Base-by-base conservation (phyloP, 345 rosid genomes). In the Lenwebbia sp. region DNA sequence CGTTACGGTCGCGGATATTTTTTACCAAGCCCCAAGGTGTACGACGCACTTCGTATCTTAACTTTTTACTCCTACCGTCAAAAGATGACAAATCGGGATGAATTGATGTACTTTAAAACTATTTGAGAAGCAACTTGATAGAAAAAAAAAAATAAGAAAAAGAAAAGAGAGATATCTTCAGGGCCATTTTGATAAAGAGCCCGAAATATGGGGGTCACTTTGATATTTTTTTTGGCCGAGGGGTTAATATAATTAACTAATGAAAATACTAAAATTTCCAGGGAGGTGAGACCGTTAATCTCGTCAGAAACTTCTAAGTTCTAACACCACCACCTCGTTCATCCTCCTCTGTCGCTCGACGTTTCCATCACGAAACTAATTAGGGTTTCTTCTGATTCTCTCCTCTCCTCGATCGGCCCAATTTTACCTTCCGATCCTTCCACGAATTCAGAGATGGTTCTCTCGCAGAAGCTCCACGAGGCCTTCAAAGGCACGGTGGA, bases 401-500 rank as follows among this genome's bases (percentile, higher is more conserved):
- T 22, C 12, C 28, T 4, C 55, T 15, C 1, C 44, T 65, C 11
- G 83, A 65, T 51, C 83, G 41, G 41, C 44, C 51, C 25, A 15
- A 22, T 3, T n/a, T 19, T 52, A 13, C 19, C 25, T 41, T 17
- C 50, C 25, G 62, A 53, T 85, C 40, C 76, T 25, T 40, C 37
- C 9, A 5, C 15, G 82, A 50, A 49, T 28, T 17, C 33, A 26
- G 54, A 30, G 53, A 97, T 93, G 96, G 96, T 88, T 51, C 91
- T 95, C 40, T 87, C 96, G 13, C 99, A 96, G 88, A 96, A 89
- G 93, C 88, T 97, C 87, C 98, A 96, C 54, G 98, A 93, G 86
- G 98, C 96, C 81, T 94, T 93, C 91, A 96, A 95, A 88, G 99
- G 99, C 57, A 96, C 99, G 22, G 97, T 96, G 28, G 99, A 96